These are phyloP conservation scores for Jacaranda copaia DNA, from an alignment of 257 asterid species.

Conservation along the genomic window DNA sequence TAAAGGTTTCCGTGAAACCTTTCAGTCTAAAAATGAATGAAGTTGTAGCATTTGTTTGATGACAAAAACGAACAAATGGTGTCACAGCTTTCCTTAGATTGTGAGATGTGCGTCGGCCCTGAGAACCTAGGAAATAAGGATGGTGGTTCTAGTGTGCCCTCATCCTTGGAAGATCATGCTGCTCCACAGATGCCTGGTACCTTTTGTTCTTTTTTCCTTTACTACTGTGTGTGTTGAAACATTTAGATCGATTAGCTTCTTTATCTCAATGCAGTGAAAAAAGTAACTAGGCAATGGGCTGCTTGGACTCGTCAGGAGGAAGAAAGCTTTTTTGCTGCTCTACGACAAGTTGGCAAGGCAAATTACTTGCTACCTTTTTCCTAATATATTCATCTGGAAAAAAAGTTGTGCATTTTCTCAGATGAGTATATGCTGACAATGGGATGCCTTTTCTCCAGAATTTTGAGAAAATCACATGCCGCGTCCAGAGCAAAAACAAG, in stretches of 20 bases:
- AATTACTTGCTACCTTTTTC: slow-evolving; percentile 37
- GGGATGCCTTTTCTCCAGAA: slow-evolving; percentile 59
- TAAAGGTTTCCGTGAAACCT: slow-evolving; percentile 26
- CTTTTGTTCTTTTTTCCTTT: slow-evolving; percentile 27
- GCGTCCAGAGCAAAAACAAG: slow-evolving; percentile 97
- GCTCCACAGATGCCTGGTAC: slow-evolving; percentile 66
- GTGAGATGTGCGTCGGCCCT: slow-evolving; percentile 51
- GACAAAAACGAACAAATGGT: slow-evolving; percentile 57
- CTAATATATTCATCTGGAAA: slow-evolving; percentile 22
- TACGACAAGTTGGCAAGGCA: slow-evolving; percentile 99
- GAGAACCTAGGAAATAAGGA: slow-evolving; percentile 57
- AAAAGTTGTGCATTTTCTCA: slow-evolving; percentile 17
- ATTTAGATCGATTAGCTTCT: slow-evolving; percentile 3
- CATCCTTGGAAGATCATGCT: slow-evolving; percentile 60
- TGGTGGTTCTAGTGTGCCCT: slow-evolving; percentile 52
- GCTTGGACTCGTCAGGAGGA: slow-evolving; percentile 99
- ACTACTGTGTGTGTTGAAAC: slow-evolving; percentile 21
- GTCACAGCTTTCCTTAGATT: slow-evolving; percentile 60
- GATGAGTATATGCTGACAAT: slow-evolving; percentile 33
- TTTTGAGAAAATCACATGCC: slow-evolving; percentile 88
- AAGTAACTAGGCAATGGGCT: slow-evolving; percentile 97
- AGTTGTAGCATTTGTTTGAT: slow-evolving; percentile 40
- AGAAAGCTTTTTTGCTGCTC: slow-evolving; percentile 90
- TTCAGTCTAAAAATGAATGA: slow-evolving; percentile 35
- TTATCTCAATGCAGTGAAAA: slow-evolving; percentile 61